phyloP scores from a whole-genome alignment of 2,329 filamentous ascomycete genomes.

The Drechslera avenae region DNA sequence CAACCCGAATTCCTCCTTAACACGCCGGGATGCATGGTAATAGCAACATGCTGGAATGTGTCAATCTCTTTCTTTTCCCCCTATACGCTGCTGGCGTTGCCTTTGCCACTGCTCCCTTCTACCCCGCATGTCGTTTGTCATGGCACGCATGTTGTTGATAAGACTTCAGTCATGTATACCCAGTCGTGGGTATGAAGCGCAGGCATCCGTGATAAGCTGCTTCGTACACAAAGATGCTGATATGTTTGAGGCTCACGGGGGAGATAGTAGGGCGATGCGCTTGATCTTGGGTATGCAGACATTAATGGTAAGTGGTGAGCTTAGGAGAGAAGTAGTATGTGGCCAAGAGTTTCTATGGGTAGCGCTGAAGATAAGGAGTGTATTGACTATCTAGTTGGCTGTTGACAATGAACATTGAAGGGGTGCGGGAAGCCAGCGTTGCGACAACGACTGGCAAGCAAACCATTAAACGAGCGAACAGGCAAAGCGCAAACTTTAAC shows the following conservation, averaged over 20 bases:
- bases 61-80: not conserved
- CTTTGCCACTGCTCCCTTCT: constrained; percentile 10
- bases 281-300: constrained; percentile 1
- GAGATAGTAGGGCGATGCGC: not conserved
- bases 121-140: constrained; percentile 11
- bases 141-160: constrained; percentile 4
- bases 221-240: not conserved
- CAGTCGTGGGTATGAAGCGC: not conserved
- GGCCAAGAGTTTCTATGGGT: not conserved
- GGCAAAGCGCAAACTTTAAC: too few relatives aligned
- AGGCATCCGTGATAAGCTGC: not conserved
- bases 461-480: too few relatives aligned
- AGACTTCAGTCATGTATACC: constrained; percentile 9
- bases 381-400: not conserved
- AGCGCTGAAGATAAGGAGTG: not conserved
- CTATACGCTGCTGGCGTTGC: constrained; percentile 1
- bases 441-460: too few relatives aligned
- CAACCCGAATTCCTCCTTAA: not conserved
- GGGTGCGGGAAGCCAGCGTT: too few relatives aligned
- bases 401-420: too few relatives aligned
- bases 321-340: not conserved
- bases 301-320: not conserved
- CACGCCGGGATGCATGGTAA: too few relatives aligned
- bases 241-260: not conserved
- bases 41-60: not conserved